Evolutionary conservation across 345 rosid genomes (phyloP), one percentile per base, ranked within the genome.

Genomic region (Kandelia obovata): DNA sequence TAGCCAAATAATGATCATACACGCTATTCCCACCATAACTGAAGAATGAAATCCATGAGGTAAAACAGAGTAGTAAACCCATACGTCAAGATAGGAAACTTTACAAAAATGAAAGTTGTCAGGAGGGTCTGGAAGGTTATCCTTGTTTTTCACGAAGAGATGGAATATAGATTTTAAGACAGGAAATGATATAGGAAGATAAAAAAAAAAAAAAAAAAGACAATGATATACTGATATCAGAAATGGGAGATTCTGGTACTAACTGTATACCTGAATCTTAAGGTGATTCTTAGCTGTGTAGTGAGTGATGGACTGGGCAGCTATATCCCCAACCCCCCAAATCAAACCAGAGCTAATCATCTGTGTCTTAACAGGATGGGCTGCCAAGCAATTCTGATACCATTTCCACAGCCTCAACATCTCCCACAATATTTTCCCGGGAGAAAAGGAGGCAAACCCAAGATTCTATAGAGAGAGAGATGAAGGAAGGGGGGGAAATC

Each of bases 241-340:
- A 51, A 69, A 60, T 46, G 64, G 17, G 34, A 28, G 28, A 7
- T 28, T 26, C 2, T 32, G 59, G 53, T 15, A 27, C 8, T 25
- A 8, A 28, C 34, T 59, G 34, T 19, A 15, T 68, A 82, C 83
- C 77, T 71, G 67, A 26, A 60, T n/a, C n/a, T 57, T 74, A 31
- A 3, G 55, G 35, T 66, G 57, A 34, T 65, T 70, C 60, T 65
- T 62, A 51, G 71, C 61, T 6, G 85, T 64, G 59, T 57, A 67
- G 28, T 56, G 52, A 27, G 83, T 71, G 39, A 82, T 74, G 34
- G 85, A 62, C 74, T 79, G 83, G 23, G 83, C 85, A 64, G 79
- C 73, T 30, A 82, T 67, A 64, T 82, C 85, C 15, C 85, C 85
- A 60, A 69, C 23, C 5, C 83, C 85, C 85, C 85, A 82, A 53